These are phyloP conservation scores for Leccinum sublutescens DNA, from an alignment of 768 basidiomycete species.

Conservation along the genomic window DNA sequence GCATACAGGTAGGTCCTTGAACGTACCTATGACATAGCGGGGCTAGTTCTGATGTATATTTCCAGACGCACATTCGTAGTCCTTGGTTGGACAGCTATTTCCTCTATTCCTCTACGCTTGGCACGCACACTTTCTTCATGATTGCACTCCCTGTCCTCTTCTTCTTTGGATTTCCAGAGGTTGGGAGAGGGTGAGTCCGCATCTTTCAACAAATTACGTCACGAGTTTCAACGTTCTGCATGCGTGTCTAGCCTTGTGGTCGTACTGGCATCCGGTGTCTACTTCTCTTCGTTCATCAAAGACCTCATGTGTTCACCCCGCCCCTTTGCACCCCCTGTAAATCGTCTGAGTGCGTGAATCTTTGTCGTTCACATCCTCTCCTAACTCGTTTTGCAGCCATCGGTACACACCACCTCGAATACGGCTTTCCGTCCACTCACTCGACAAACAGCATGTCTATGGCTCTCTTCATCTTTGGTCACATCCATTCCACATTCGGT, in stretches of 20 bases:
- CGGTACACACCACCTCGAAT: conserved; percentile 81
- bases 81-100: conserved; percentile 80
- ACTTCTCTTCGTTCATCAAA: conserved; percentile 83
- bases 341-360: conserved; percentile 71
- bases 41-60: neutral
- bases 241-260: conserved; percentile 52
- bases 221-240: neutral
- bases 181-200: conserved; percentile 69
- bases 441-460: conserved; percentile 90
- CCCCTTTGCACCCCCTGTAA: conserved; percentile 88
- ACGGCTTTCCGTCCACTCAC: conserved; percentile 96
- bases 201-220: neutral
- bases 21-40: neutral
- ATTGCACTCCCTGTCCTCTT: conserved; percentile 79
- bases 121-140: conserved; percentile 94
- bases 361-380: neutral
- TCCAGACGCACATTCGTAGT: conserved; percentile 52
- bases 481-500: conserved; percentile 51
- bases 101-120: conserved; percentile 76
- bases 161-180: conserved; percentile 78
- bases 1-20: conserved; percentile 57
- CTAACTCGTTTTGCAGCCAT: conserved; percentile 47
- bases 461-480: conserved; percentile 72
- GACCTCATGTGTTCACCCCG: conserved; percentile 89
- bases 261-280: conserved; percentile 77